These are phyloP conservation scores for Thalassiosira livingstoniorum DNA, from an alignment of 352 stramenopile species.

Conservation along the genomic window DNA sequence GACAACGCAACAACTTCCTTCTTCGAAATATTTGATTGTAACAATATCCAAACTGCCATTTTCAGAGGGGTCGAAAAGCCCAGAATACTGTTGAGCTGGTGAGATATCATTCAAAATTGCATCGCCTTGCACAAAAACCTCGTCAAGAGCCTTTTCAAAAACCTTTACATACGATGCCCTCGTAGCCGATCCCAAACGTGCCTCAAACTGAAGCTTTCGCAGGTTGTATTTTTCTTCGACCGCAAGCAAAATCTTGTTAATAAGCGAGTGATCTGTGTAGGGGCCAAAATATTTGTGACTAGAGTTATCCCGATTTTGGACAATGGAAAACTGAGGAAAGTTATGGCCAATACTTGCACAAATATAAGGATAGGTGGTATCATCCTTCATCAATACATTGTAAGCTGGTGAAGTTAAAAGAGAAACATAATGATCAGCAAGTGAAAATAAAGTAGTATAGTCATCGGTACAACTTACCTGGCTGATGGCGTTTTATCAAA, in stretches of 20 bases:
- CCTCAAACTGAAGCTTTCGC: slow-evolving; percentile 55
- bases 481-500: slow-evolving; percentile 76
- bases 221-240: slow-evolving; percentile 71
- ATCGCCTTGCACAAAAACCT: slow-evolving; percentile 57
- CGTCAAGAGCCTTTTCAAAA: slow-evolving; percentile 60
- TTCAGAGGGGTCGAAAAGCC: slow-evolving; percentile 63
- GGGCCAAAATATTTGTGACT: slow-evolving; percentile 75
- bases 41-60: slow-evolving; percentile 71
- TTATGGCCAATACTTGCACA: slow-evolving; percentile 68
- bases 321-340: slow-evolving; percentile 59
- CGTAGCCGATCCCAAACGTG: slow-evolving; percentile 35
- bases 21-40: slow-evolving; percentile 25
- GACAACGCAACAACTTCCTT: slow-evolving; percentile 34
- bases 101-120: slow-evolving; percentile 7
- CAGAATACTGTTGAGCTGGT: slow-evolving; percentile 49
- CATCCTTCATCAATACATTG: slow-evolving; percentile 77
- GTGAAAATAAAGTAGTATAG: not conserved
- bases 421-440: not conserved
- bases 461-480: slow-evolving; percentile 15
- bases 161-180: slow-evolving; percentile 52
- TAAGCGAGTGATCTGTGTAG: slow-evolving; percentile 65
- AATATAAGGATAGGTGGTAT: slow-evolving; percentile 76
- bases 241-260: slow-evolving; percentile 55
- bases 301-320: slow-evolving; percentile 21
- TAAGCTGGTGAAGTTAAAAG: slow-evolving; percentile 17